phyloP scores from a whole-genome alignment of 192 early-diverging fungal genomes.

The Dissophora ornata region DNA sequence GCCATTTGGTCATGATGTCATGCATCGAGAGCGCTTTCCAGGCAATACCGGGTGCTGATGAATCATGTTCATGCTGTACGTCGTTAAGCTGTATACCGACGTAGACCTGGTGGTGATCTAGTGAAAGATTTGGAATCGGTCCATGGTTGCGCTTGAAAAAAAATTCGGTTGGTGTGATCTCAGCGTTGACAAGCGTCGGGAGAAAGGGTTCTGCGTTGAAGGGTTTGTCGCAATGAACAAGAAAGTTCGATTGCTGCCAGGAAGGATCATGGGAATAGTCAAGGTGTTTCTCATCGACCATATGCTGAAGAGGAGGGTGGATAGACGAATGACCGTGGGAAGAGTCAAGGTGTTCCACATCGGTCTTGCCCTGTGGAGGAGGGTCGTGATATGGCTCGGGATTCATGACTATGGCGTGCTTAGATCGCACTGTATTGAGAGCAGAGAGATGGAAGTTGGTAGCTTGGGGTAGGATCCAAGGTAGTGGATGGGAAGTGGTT shows the following conservation, averaged over 20 bases:
- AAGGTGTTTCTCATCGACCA: conserved; percentile 45
- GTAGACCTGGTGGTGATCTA: conserved; percentile 64
- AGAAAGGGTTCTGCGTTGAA: conserved; percentile 89
- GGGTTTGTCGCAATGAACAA: conserved; percentile 74
- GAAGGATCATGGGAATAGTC: conserved; percentile 80
- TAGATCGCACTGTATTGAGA: too few species aligned
- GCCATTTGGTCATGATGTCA: conserved; percentile 39
- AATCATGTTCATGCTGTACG: neutral
- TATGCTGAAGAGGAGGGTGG: conserved; percentile 10
- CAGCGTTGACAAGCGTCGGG: conserved; percentile 64
- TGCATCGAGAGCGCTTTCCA: conserved; percentile 49
- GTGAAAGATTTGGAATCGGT: conserved; percentile 81
- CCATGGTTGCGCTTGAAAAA: conserved; percentile 93
- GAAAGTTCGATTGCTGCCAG: conserved; percentile 65
- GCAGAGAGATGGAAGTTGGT: too few species aligned
- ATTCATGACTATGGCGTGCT: conserved; percentile 7
- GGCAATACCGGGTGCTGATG: neutral
- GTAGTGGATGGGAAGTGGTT: too few species aligned
- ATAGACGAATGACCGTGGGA: conserved; percentile 72
- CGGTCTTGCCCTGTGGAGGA: conserved; percentile 32
- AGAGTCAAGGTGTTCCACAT: conserved; percentile 56
- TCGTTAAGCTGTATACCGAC: conserved; percentile 65
- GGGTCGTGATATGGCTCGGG: conserved; percentile 5
- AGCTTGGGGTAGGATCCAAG: too few species aligned
- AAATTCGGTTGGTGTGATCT: conserved; percentile 78